Evolutionary conservation across 495 filamentous ascomycete genomes (phyloP), one percentile per base, ranked within the genome.

Genomic region (Peziza echinospora): DNA sequence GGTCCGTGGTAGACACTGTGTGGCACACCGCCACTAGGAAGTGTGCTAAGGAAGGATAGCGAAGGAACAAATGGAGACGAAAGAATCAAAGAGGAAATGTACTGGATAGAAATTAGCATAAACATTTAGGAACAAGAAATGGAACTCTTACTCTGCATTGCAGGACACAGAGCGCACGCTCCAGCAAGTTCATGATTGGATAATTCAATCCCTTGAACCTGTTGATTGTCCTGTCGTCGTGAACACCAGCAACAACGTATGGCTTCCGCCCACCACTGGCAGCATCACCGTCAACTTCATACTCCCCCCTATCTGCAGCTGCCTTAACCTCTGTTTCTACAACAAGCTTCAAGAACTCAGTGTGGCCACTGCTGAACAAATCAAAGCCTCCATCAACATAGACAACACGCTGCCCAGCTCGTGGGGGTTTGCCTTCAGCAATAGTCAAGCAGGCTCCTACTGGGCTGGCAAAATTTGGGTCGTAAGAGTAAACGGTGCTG

Each of bases 121-220:
- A 41, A 46, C 30, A 45, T 34, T 43, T 13, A 21, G n/a, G n/a
- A n/a, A n/a, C n/a, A n/a, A n/a, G n/a, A n/a, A 43, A 40, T 49
- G 4, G 21, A 22, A 25, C 40, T 61, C 77, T 53, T 69, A 89
- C 84, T 53, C 75, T 74, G 61, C 89, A 99, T 54, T 96, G 89
- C 25, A 94, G 70, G 34, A 94, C 89, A 61, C 89, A 96, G 19
- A 99, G 75, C 5, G 84, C 84, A 43, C 89, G 77, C 68, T 99
- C 89, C 55, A 85, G 92, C 30, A 96, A 84, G 64, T 93, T 94
- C 89, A 96, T 99, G 60, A 99, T 94, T 1, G 89, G 89, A 60
- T 94, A 96, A 62, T 99, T 99, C 51, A 93, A 66, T 8, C 91
- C 86, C 64, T 96, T 94, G 80, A 82, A 87, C 53, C 76, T 62